Evolutionary conservation across 257 asterid genomes (phyloP).

Genomic region (Cordia subcordata): DNA sequence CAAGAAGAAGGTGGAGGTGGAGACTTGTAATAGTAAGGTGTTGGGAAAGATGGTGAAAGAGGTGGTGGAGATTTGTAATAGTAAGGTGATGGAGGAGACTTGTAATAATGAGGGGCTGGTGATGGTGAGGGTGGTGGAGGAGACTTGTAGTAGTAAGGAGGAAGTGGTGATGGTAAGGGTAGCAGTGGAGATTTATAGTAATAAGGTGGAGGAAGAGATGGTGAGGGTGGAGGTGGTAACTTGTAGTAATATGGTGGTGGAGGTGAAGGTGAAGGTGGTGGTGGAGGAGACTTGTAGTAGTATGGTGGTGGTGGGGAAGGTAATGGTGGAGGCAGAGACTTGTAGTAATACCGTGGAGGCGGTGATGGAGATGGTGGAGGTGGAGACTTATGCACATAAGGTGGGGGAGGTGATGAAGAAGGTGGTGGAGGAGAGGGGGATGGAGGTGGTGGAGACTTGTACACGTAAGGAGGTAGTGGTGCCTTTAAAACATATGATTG

Average conservation of each 20-base stretch:
- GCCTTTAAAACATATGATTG: constrained; percentile 49
- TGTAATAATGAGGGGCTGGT: neutral
- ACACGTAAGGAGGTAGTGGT: constrained; percentile 37
- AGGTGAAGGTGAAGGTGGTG: neutral
- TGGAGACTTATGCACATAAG: too few relatives aligned
- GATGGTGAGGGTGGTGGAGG: neutral
- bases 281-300: too few relatives aligned
- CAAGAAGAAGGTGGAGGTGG: constrained; percentile 13
- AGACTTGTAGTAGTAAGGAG: too few relatives aligned
- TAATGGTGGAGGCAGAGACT: constrained; percentile 19
- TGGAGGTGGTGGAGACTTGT: too few relatives aligned
- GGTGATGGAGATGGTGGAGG: constrained; percentile 31
- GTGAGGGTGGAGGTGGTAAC: constrained; percentile 22
- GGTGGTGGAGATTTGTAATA: too few relatives aligned
- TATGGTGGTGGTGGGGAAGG: constrained; percentile 4
- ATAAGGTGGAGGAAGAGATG: constrained; percentile 18
- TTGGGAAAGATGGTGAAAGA: constrained; percentile 31
- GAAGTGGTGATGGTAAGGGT: constrained; percentile 9
- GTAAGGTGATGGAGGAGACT: constrained; percentile 17
- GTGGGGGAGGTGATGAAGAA: too few relatives aligned
- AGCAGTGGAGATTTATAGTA: constrained; percentile 31
- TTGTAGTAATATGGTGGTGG: constrained; percentile 18
- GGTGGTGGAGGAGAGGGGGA: too few relatives aligned
- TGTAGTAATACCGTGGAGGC: constrained; percentile 16
- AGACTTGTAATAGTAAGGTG: neutral